Evolutionary conservation across 2,329 filamentous ascomycete species (phyloP).

Genomic region (Fusarium torreyae): DNA sequence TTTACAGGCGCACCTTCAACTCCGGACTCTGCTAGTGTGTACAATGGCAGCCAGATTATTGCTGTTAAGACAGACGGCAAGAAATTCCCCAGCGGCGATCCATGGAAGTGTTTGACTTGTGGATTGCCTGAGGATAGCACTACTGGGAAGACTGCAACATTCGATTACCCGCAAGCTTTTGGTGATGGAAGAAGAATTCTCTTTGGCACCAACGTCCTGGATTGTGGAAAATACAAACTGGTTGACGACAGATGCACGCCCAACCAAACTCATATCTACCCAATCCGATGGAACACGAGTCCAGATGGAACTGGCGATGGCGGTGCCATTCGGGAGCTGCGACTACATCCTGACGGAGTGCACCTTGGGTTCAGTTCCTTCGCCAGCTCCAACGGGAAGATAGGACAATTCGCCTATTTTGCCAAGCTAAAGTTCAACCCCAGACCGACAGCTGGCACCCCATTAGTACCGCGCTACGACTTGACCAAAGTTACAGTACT

Average conservation of each 20-base stretch:
- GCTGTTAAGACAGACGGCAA: constrained; percentile 59
- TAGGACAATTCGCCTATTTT: constrained; percentile 54
- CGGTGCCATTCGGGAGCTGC: constrained; percentile 59
- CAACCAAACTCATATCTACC: background rate
- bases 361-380: constrained; percentile 62
- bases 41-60: constrained; percentile 59
- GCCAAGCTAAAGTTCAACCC: constrained; percentile 59
- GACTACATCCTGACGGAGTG: constrained; percentile 61
- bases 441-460: constrained; percentile 49
- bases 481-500: constrained; percentile 57
- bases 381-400: constrained; percentile 12
- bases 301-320: constrained; percentile 51
- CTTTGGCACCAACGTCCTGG: constrained; percentile 53
- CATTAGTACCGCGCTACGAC: constrained; percentile 56
- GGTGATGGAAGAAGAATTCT: constrained; percentile 56
- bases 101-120: constrained; percentile 64
- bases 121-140: constrained; percentile 55
- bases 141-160: constrained; percentile 28
- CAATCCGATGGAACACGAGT: constrained; percentile 31
- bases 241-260: constrained; percentile 38
- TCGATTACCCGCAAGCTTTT: constrained; percentile 62
- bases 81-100: constrained; percentile 59
- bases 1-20: constrained; percentile 60
- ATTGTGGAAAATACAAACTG: constrained; percentile 56
- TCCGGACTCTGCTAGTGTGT: constrained; percentile 59